Base-by-base conservation (phyloP, 176 grass and related monocot genomes). In the Melocanna baccifera region DNA sequence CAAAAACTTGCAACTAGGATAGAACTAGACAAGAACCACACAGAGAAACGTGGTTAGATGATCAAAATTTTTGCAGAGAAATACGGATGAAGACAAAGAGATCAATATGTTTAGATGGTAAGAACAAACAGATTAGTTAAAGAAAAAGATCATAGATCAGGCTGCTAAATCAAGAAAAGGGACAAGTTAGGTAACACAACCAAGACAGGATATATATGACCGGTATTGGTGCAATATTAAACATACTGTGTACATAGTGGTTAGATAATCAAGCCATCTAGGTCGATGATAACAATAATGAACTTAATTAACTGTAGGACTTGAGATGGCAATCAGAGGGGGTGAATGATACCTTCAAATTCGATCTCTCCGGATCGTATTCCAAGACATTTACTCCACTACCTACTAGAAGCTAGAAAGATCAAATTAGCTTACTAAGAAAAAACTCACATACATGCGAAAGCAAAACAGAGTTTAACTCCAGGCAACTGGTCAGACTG, bases 111-210 rank as follows among this genome's bases (percentile, higher is more conserved):
- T 40, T 83, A 50, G 57, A 37, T 41, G 47, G 59, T 58, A 57
- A 32, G 2, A 52, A 66, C 66, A 47, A 67, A 42, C 16, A 4
- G 19, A 61, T 86, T 71, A 71, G 43, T 34, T 86, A 42, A 75
- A 52, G 47, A 73, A 64, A 82, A 75, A 6, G 37, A 25, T 73
- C 39, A 9, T 48, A 32, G 67, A 65, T 62, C 48, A 87, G 58
- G 67, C 62, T 68, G 73, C 79, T 83, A 90, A 67, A 87, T 79
- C 73, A 83, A 79, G 79, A 40, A 83, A 90, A 83, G 23, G 41
- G 59, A 34, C 71, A 81, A 74, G 80, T 73, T 86, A 76, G 74
- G 57, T 22, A 34, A 71, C 68, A 52, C 77, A 83, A 59, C 52
- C 58, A 83, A 73, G 79, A 75, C 47, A 67, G 67, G 58, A 41